Conservation (phyloP, 2,329 filamentous ascomycete species). For the Epichloe glyceriae region DNA sequence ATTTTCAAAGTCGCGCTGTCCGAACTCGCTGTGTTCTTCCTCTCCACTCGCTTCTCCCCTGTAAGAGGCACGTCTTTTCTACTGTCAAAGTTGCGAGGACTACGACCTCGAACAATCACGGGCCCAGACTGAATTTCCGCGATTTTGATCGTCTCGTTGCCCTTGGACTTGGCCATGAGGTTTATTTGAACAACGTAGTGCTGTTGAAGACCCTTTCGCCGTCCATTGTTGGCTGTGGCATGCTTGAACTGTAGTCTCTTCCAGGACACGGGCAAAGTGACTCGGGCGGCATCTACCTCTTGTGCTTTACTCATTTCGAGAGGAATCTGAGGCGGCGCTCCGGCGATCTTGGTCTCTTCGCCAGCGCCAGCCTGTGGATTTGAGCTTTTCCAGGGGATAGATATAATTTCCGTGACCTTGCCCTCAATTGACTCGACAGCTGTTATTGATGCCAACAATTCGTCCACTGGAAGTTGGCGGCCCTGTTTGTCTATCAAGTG, state of each 20-base stretch:
- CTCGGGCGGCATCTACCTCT: constrained; percentile 65
- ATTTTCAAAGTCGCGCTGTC: constrained; percentile 20
- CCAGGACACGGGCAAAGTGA: constrained; percentile 79
- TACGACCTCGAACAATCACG: constrained; percentile 89
- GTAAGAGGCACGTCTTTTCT: constrained; percentile 73
- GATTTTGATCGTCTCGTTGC: constrained; percentile 55
- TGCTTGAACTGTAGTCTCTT: constrained; percentile 92
- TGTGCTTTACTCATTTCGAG: constrained; percentile 44
- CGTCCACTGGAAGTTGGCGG: constrained; percentile 60
- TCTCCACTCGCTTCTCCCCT: constrained; percentile 34
- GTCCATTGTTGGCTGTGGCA: constrained; percentile 89
- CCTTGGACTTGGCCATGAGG: constrained; percentile 61
- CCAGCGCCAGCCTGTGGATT: constrained; percentile 34
- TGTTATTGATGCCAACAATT: constrained; percentile 70
- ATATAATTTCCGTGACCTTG: constrained; percentile 86
- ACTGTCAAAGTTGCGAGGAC: constrained; percentile 87
- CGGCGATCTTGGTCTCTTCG: constrained; percentile 35
- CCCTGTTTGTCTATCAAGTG: constrained; percentile 63
- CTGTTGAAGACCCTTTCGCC: constrained; percentile 86
- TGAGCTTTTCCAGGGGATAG: constrained; percentile 86
- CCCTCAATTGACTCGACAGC: constrained; percentile 88
- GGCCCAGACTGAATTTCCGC: constrained; percentile 81
- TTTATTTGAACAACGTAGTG: constrained; percentile 85
- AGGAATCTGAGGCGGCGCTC: constrained; percentile 39
- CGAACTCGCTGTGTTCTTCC: constrained; percentile 27